These are phyloP conservation scores for Scorias spongiosa DNA, from an alignment of 2,329 filamentous ascomycete genomes.

Conservation along the genomic window DNA sequence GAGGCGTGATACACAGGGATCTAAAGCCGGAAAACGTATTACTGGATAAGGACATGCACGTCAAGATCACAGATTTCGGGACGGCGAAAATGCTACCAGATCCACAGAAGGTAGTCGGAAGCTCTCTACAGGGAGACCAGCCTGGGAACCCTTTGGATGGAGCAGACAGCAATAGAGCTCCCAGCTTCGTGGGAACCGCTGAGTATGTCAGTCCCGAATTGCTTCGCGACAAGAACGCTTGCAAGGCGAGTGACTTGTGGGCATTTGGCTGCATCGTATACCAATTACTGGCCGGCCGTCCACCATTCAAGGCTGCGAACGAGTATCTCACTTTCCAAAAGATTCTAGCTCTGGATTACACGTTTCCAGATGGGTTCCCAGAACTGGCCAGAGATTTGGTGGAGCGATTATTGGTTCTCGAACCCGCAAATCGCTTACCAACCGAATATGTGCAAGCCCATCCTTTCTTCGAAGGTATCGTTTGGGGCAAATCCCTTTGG, in stretches of 20 bases:
- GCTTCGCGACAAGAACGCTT: conserved; percentile 91
- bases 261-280: conserved; percentile 97
- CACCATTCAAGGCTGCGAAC: conserved; percentile 89
- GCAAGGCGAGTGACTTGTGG: conserved; percentile 96
- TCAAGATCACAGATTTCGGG: conserved; percentile 98
- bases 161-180: conserved; percentile 56
- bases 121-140: conserved; percentile 12
- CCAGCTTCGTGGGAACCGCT: conserved; percentile 92
- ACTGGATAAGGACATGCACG: conserved; percentile 86
- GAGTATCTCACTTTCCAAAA: conserved; percentile 98
- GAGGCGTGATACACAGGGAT: conserved; percentile 91
- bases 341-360: conserved; percentile 86
- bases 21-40: conserved; percentile 95
- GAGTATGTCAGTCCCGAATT: conserved; percentile 97
- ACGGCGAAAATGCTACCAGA: conserved; percentile 79
- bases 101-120: conserved; percentile 22
- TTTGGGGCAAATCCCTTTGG: conserved; percentile 76
- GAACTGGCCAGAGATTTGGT: conserved; percentile 74
- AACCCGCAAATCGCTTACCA: conserved; percentile 68
- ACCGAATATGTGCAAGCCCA: conserved; percentile 97
- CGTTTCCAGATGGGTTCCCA: conserved; percentile 82
- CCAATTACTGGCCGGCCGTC: conserved; percentile 85
- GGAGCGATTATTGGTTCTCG: conserved; percentile 76
- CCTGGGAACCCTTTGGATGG: conserved; percentile 38
- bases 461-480: conserved; percentile 78